Evolutionary conservation across 495 filamentous ascomycete genomes (phyloP).

Genomic region (Entonaema liquescens): DNA sequence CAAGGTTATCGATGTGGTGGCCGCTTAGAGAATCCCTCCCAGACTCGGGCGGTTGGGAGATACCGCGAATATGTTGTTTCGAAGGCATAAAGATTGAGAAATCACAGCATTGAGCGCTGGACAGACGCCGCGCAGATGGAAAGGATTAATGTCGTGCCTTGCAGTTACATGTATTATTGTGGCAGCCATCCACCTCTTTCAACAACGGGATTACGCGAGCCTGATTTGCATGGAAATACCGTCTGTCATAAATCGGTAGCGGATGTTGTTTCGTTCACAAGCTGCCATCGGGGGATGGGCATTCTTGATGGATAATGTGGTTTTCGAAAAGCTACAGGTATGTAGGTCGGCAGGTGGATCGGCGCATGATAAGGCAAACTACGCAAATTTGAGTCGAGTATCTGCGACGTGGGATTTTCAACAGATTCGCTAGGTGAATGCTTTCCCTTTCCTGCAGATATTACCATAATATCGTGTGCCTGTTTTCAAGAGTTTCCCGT

Average conservation of each 20-base stretch:
- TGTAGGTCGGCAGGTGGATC: constrained; percentile 26
- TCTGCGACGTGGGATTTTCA: constrained; percentile 17
- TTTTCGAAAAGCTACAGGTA: constrained; percentile 23
- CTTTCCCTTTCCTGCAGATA: constrained; percentile 31
- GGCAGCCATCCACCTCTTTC: constrained; percentile 35
- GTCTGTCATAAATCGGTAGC: constrained; percentile 39
- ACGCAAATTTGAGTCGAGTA: constrained; percentile 22
- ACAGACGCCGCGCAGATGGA: constrained; percentile 31
- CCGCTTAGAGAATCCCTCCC: constrained; percentile 42
- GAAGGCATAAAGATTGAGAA: constrained; percentile 36
- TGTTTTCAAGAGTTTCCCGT: constrained; percentile 24
- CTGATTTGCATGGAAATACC: constrained; percentile 18
- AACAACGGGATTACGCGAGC: constrained; percentile 24
- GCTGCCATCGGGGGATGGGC: constrained; percentile 41
- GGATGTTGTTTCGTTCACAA: constrained; percentile 32
- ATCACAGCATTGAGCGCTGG: constrained; percentile 39
- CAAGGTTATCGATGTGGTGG: constrained; percentile 43
- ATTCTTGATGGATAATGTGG: constrained; percentile 36
- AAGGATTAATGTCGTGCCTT: constrained; percentile 23
- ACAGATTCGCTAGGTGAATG: constrained; percentile 18
- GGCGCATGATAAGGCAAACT: constrained; percentile 37
- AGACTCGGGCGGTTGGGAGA: constrained; percentile 46
- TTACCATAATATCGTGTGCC: constrained; percentile 30
- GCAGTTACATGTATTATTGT: constrained; percentile 29
- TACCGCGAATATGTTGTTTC: constrained; percentile 48